Evolutionary conservation across 2,329 filamentous ascomycete genomes (phyloP), one percentile per base, ranked within the genome.

Genomic region (Neopestalotiopsis rosae): DNA sequence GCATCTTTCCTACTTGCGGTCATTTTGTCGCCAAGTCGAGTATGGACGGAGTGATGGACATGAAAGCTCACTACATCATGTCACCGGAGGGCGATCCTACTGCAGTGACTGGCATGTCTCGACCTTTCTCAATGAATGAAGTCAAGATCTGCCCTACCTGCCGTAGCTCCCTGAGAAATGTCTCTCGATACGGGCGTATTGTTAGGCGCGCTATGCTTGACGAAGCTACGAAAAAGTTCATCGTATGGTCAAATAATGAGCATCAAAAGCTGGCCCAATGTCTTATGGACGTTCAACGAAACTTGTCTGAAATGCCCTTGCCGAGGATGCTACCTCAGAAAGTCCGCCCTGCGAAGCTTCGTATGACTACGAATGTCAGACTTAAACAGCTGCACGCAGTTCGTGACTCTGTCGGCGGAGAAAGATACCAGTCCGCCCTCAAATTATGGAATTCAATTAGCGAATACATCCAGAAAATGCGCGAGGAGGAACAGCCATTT

Each of bases 201-300:
- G 83, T 91, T 32, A 84, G 88, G 45, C 84, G 87, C 4, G 88
- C 86, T 1, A 79, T 89, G 6, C 81, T 92, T 0, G 89, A 92
- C 67, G 87, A 91, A 74, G 82, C 86, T 0, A 89, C 88, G 0
- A 91, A 91, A 78, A 90, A 88, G 70, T 90, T 92, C 74, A 85
- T 90, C n/a, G 73, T 84, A 3, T 88, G 84, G 80, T 82, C 86
- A 0, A 85, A 86, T 6, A 73, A 70, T 6, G 73, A 79, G 10
- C 85, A 82, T 68, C 71, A 3, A 14, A 3, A 42, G n/a, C n/a
- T 42, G 40, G 40, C 40, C 3, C 52, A 57, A 28, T n/a, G 52
- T 20, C 52, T 57, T 28, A 66, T 74, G 1, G 42, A 72, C 7
- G 38, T 68, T n/a, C 72, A 75, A 20, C 62, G 67, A n/a, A 49